Conservation (phyloP, 257 asterid species). For the Solanum verrucosum region DNA sequence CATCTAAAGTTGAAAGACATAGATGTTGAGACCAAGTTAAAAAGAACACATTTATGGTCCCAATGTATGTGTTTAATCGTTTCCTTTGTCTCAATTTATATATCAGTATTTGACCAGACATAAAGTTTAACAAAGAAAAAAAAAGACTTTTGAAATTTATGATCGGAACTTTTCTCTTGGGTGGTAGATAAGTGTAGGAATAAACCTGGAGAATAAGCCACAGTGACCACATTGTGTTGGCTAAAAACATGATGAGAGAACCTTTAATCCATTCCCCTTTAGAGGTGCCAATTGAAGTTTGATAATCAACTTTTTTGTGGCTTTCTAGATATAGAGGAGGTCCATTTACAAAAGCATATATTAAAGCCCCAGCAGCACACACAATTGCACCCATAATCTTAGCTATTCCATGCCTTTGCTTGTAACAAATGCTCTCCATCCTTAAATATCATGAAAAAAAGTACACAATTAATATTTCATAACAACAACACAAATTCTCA, state of each 20-base stretch:
- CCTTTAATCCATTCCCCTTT: slow-evolving; percentile 59
- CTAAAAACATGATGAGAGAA: slow-evolving; percentile 35
- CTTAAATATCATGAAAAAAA: not conserved
- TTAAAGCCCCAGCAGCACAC: slow-evolving; percentile 43
- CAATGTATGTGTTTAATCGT: too few species aligned
- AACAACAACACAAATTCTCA: not conserved
- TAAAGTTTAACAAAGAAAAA: too few species aligned
- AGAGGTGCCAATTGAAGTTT: not conserved
- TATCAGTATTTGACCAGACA: too few species aligned
- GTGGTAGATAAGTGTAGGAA: not conserved
- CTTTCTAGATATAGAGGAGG: slow-evolving; percentile 25
- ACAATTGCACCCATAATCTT: slow-evolving; percentile 39
- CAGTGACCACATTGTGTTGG: slow-evolving; percentile 31
- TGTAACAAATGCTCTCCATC: slow-evolving; percentile 35
- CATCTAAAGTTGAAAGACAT: too few species aligned
- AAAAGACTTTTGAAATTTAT: too few species aligned
- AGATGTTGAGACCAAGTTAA: too few species aligned
- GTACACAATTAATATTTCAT: not conserved
- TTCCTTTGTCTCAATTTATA: too few species aligned
- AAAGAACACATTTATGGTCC: too few species aligned
- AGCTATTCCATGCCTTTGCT: slow-evolving; percentile 38
- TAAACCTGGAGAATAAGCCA: slow-evolving; percentile 59
- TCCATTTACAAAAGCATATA: slow-evolving; percentile 47
- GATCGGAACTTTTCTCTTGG: not conserved
- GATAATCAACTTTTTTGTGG: not conserved